phyloP scores from a whole-genome alignment of 1,139 yeast species.

The Protomyces inouyei region DNA sequence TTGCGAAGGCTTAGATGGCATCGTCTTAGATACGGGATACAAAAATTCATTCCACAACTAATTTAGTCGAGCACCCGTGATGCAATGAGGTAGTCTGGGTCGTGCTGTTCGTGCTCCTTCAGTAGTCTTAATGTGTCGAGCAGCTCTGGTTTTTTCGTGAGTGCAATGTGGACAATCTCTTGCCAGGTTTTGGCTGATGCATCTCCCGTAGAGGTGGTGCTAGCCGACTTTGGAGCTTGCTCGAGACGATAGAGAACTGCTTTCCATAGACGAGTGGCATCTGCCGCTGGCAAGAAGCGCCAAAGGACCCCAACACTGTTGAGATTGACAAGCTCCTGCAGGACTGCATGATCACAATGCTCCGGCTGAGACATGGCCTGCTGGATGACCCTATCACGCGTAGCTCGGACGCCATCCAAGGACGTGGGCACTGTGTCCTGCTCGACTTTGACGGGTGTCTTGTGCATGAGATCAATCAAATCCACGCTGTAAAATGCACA shows the following conservation, averaged over 20 bases:
- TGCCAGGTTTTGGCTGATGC: neutral
- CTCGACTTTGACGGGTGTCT: neutral
- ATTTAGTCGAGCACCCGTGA: neutral
- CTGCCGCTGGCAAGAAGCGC: conserved; percentile 1
- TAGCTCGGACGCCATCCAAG: neutral
- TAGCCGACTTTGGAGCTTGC: neutral
- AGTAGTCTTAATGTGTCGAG: neutral
- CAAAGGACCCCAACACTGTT: conserved; percentile 10
- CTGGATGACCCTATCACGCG: neutral
- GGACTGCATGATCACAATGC: neutral
- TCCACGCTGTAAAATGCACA: conserved; percentile 2
- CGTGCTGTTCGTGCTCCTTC: neutral
- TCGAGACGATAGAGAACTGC: neutral
- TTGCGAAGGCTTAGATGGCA: conserved; percentile 17
- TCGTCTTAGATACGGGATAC: neutral
- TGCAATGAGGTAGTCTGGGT: neutral
- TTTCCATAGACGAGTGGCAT: neutral
- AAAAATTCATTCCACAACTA: neutral
- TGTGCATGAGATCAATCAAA: neutral
- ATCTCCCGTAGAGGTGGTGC: neutral
- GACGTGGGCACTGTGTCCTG: neutral
- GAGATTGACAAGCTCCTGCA: conserved; percentile 1
- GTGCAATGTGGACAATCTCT: neutral
- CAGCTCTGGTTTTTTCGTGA: neutral
- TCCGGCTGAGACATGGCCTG: neutral